These are phyloP conservation scores for Penicillium sp. DNA, from an alignment of 2,329 filamentous ascomycete species.

Conservation along the genomic window DNA sequence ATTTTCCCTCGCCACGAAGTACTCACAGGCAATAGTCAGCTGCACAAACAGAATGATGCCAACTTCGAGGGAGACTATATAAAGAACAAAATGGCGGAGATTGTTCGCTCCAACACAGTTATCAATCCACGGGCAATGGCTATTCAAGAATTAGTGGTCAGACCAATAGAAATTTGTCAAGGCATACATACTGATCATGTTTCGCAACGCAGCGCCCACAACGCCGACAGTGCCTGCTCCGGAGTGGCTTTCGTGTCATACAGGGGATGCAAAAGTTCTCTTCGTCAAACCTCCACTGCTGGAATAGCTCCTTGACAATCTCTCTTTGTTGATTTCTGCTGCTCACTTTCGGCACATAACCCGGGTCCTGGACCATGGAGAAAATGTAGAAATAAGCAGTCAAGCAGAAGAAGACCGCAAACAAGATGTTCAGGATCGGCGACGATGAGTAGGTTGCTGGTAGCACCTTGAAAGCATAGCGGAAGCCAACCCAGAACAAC, in stretches of 20 bases:
- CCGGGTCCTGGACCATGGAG: conserved; percentile 85
- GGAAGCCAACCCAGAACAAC: conserved; percentile 74
- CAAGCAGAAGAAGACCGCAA: conserved; percentile 62
- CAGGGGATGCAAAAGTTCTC: conserved; percentile 90
- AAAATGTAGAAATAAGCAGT: conserved; percentile 84
- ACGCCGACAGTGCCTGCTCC: conserved; percentile 92
- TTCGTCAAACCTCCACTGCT: conserved; percentile 87
- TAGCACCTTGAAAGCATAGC: conserved; percentile 73
- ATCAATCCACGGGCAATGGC: conserved; percentile 96
- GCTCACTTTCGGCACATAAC: conserved; percentile 85
- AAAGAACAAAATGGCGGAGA: conserved; percentile 91
- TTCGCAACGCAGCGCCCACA: conserved; percentile 93
- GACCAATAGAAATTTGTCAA: neutral
- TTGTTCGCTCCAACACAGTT: conserved; percentile 97
- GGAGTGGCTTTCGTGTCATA: conserved; percentile 88
- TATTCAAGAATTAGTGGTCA: conserved; percentile 38
- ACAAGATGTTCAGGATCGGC: conserved; percentile 75
- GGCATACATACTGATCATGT: conserved; percentile 79
- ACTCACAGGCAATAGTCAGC: conserved; percentile 70
- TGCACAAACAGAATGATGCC: conserved; percentile 73
- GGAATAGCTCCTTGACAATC: conserved; percentile 82
- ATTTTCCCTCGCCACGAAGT: neutral
- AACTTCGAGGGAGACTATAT: conserved; percentile 73
- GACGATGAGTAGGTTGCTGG: conserved; percentile 66
- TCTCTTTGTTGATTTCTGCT: conserved; percentile 88